Evolutionary conservation across 805 yeast genomes (phyloP), one percentile per base, ranked within the genome.

Genomic region (Jamesozyma rosinii): DNA sequence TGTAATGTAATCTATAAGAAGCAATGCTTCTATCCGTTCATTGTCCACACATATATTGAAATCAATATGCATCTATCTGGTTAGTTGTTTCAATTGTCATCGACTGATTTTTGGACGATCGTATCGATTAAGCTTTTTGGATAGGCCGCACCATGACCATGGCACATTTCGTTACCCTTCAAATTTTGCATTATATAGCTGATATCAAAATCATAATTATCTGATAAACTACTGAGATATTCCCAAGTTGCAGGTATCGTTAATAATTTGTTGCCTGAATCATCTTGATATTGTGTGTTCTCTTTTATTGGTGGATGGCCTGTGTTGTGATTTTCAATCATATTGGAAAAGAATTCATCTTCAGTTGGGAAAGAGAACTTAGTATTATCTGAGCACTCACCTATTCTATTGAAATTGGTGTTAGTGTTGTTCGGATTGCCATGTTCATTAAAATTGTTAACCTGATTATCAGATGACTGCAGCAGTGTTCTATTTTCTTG

Each of bases 161-260:
- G 90, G 55, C 95, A 86, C 32, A 67, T 70, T 57, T 84, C 95
- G 11, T 38, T 29, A 1, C 92, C 94, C 54, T 70, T 74, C 42
- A 87, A 67, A 22, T 59, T 61, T 17, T 64, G 58, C 80, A 86
- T 77, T 2, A 85, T 74, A 31, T 60, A 65, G n/a, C 68, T 62
- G 35, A 83, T 66, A 55, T 83, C 83, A 34, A 83, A 54, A 11
- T 48, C 51, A 5, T 15, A 15, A 15, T 31, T 18, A 8, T 72
- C 71, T 18, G 62, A 53, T n/a, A 68, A 62, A 35, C 67, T 69
- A 44, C 70, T 75, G 38, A 87, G 61, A 57, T 81, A 82, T 58
- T 86, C 90, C 95, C 95, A 87, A 2, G 84, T 80, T 1, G 90
- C 92, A 17, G 84, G 77, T 0, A 84, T 67, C 0, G 88, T 85